Base-by-base conservation (phyloP, 306 rosid species). In the Pterocarpus santalinus region DNA sequence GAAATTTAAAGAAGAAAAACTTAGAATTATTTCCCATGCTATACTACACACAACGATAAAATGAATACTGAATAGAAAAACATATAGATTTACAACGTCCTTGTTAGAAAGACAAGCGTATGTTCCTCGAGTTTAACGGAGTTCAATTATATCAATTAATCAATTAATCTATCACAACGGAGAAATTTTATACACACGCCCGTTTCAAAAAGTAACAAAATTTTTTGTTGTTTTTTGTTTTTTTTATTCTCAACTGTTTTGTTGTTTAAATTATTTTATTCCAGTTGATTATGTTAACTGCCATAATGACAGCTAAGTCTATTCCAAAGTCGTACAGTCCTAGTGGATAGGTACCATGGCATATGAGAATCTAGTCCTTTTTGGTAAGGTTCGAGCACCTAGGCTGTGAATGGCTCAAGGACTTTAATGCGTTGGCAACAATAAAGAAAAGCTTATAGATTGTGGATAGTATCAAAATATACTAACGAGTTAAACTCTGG, bases 241-340 rank as follows among this genome's bases (percentile, higher is more conserved):
- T n/a, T 22, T 22, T 22, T 22, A 22, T 22, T 22, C 28, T 22
- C 28, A 38, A 38, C 5, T 38, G 41, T 38, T 38, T 38, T 3
- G 41, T 38, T 38, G 41, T 38, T 38, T 38, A 2, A 2, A 1
- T 38, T 38, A 38, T 38, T 38, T 38, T 47, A 34, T 47, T 8
- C 10, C 6, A 3, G 61, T 2, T 61, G 60, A 32, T 61, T 53
- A 32, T 14, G 60, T 43, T 75, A 39, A 12, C 13, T 30, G 44
- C 6, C 15, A 13, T 30, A 5, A 41, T 57, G 46, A 76, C 81
- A 76, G 73, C 73, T 64, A 76, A 76, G 73, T 61, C 62, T 76
- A 65, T 58, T 32, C 7, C 15, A 34, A 64, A 49, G 73, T 49
- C 2, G 4, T 63, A 0, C 28, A 36, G 73, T 51, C n/a, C 64